Evolutionary conservation across 2,329 filamentous ascomycete species (phyloP).

Genomic region (Calonectria pseudoturangicola): DNA sequence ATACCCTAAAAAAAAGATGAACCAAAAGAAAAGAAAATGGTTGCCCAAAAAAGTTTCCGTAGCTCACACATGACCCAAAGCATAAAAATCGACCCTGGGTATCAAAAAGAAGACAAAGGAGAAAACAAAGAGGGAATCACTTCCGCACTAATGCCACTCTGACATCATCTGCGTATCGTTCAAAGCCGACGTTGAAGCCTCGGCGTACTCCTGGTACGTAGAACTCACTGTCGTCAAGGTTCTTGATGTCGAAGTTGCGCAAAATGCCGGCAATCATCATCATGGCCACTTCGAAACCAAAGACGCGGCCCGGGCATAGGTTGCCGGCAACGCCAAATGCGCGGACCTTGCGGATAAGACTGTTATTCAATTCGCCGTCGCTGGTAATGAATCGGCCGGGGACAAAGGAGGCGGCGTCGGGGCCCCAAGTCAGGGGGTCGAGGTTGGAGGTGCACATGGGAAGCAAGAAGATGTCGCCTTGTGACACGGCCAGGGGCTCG

Average conservation of each 20-base stretch:
- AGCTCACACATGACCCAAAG: slow-evolving; percentile 7
- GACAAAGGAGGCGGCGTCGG: slow-evolving; percentile 52
- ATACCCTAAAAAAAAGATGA: background rate
- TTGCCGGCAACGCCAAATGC: slow-evolving; percentile 59
- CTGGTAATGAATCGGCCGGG: slow-evolving; percentile 55
- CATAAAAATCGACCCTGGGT: slow-evolving; percentile 9
- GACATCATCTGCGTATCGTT: slow-evolving; percentile 55
- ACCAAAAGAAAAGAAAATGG: background rate
- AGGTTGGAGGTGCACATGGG: slow-evolving; percentile 58
- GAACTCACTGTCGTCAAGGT: slow-evolving; percentile 44
- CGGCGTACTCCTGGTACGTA: slow-evolving; percentile 48
- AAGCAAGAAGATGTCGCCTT: slow-evolving; percentile 57
- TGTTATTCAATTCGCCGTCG: slow-evolving; percentile 48
- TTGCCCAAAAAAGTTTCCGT: background rate
- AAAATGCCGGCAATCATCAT: slow-evolving; percentile 53
- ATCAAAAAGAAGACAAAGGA: slow-evolving; percentile 12
- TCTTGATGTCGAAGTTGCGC: slow-evolving; percentile 54
- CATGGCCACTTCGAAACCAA: slow-evolving; percentile 57
- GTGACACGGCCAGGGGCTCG: slow-evolving; percentile 47
- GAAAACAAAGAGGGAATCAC: background rate
- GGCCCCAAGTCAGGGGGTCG: slow-evolving; percentile 54
- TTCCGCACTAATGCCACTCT: slow-evolving; percentile 51
- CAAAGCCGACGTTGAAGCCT: slow-evolving; percentile 58
- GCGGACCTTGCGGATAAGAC: slow-evolving; percentile 52
- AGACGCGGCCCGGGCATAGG: slow-evolving; percentile 56